Evolutionary conservation across 2,329 filamentous ascomycete genomes (phyloP).

Genomic region (Aspergillus aculeatus): DNA sequence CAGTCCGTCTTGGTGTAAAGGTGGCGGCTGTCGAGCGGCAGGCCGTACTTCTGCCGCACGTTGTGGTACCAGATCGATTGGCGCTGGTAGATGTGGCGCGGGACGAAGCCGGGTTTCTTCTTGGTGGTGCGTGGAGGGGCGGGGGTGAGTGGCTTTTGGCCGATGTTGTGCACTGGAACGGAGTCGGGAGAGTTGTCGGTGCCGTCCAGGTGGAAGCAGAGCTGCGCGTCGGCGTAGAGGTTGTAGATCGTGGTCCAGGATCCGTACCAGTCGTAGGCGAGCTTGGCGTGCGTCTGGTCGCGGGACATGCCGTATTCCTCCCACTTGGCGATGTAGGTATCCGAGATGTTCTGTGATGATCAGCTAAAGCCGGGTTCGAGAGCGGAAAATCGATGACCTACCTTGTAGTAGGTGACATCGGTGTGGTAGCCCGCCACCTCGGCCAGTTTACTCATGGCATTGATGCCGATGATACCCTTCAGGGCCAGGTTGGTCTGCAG

Average conservation of each 20-base stretch:
- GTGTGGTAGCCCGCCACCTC: slow-evolving; percentile 57
- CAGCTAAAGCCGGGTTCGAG: background rate
- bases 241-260: slow-evolving; percentile 86
- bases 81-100: slow-evolving; percentile 71
- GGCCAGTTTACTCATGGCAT: slow-evolving; percentile 72
- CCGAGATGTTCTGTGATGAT: slow-evolving; percentile 52
- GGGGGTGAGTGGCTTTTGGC: slow-evolving; percentile 30
- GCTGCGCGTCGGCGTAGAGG: slow-evolving; percentile 73
- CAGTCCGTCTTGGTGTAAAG: slow-evolving; percentile 87
- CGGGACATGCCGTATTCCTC: slow-evolving; percentile 67
- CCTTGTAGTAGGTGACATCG: slow-evolving; percentile 59
- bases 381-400: slow-evolving; percentile 17
- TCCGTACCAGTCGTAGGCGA: slow-evolving; percentile 76
- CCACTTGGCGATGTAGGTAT: slow-evolving; percentile 72
- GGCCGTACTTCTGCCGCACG: slow-evolving; percentile 76
- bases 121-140: slow-evolving; percentile 3
- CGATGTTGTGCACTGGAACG: background rate
- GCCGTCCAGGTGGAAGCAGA: slow-evolving; percentile 71
- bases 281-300: slow-evolving; percentile 69
- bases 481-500: slow-evolving; percentile 80
- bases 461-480: slow-evolving; percentile 80
- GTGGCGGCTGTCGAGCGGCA: slow-evolving; percentile 79
- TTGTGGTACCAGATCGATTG: slow-evolving; percentile 79
- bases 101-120: slow-evolving; percentile 60
- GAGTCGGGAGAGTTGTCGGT: slow-evolving; percentile 30